Percentiles rank a stretch among this genome's conserved stretches.
phyloP scores from a whole-genome alignment of 1,139 yeast species.

The Kodamaea fungicola region DNA sequence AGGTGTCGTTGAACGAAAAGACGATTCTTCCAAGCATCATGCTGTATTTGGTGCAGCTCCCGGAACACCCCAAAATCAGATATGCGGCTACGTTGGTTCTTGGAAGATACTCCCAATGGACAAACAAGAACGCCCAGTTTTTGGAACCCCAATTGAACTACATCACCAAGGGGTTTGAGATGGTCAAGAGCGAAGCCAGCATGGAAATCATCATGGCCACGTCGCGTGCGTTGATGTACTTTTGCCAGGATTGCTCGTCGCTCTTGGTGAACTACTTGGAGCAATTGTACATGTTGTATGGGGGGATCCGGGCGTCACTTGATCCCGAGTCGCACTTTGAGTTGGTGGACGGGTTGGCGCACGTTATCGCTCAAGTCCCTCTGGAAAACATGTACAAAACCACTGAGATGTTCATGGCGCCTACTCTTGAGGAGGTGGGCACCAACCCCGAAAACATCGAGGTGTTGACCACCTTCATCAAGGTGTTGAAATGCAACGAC shows the following conservation, averaged over 20 bases:
- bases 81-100: conserved; percentile 90
- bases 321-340: conserved; percentile 74
- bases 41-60: conserved; percentile 65
- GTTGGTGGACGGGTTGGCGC: conserved; percentile 86
- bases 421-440: conserved; percentile 53
- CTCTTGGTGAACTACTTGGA: conserved; percentile 67
- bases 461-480: conserved; percentile 66
- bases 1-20: conserved; percentile 67
- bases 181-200: conserved; percentile 17
- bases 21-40: conserved; percentile 74
- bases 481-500: conserved; percentile 47
- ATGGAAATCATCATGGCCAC: conserved; percentile 77
- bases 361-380: conserved; percentile 62
- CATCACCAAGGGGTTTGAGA: conserved; percentile 73
- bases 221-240: conserved; percentile 89
- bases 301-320: conserved; percentile 52
- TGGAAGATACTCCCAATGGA: conserved; percentile 96
- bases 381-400: conserved; percentile 33
- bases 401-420: conserved; percentile 57
- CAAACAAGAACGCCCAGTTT: conserved; percentile 76
- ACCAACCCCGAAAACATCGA: conserved; percentile 61
- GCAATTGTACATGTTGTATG: conserved; percentile 74
- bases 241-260: conserved; percentile 85
- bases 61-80: conserved; percentile 82
- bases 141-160: conserved; percentile 82